phyloP scores from a whole-genome alignment of 192 early-diverging fungal genomes.

The Gonapodya prolifera region DNA sequence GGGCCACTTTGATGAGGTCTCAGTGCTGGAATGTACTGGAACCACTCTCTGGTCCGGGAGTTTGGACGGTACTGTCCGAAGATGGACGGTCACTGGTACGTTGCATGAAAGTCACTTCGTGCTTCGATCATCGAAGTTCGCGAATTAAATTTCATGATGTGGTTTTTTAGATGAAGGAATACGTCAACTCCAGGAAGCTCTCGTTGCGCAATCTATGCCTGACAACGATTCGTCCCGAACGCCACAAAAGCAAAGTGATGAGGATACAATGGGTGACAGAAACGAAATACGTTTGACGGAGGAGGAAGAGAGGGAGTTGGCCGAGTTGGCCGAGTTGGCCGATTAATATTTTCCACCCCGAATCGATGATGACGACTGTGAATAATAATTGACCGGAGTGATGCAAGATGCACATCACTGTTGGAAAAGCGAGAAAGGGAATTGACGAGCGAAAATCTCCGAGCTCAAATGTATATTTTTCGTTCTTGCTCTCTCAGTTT shows the following conservation, averaged over 20 bases:
- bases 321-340: slow-evolving; percentile 67
- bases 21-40: slow-evolving; percentile 43
- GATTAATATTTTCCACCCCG: slow-evolving; percentile 19
- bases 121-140: slow-evolving; percentile 14
- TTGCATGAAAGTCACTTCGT: slow-evolving; percentile 1
- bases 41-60: slow-evolving; percentile 62
- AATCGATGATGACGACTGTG: no score
- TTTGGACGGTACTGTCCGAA: slow-evolving; percentile 73
- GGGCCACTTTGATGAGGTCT: slow-evolving; percentile 85
- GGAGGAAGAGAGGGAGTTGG: slow-evolving; percentile 82
- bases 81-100: slow-evolving; percentile 59
- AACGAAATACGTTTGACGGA: slow-evolving; percentile 46
- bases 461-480: no score
- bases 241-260: neutral
- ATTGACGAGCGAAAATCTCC: no score
- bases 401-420: no score
- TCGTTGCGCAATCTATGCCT: slow-evolving; percentile 10
- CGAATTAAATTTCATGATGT: slow-evolving; percentile 7
- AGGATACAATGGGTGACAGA: neutral
- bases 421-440: no score
- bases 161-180: slow-evolving; percentile 1
- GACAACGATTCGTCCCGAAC: slow-evolving; percentile 1
- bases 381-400: no score
- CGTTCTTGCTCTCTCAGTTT: no score
- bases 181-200: neutral